Evolutionary conservation across 176 grass and related monocot genomes (phyloP).

Genomic region (Juncus effusus): DNA sequence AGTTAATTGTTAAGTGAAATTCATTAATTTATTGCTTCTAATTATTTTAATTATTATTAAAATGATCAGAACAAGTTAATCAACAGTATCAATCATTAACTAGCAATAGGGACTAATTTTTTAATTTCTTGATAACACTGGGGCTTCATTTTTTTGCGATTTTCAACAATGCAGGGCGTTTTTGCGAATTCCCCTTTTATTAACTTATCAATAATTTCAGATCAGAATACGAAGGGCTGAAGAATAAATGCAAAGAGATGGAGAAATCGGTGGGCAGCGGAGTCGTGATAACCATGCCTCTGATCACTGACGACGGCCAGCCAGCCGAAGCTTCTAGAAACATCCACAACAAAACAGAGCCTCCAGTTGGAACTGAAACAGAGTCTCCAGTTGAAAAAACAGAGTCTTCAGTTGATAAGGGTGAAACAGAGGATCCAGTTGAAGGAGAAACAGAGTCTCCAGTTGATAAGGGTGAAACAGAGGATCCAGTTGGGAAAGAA

Average conservation of each 20-base stretch:
- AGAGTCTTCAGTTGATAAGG: neutral
- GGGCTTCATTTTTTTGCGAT: too few relatives aligned
- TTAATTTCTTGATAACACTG: too few relatives aligned
- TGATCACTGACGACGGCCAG: constrained; percentile 75
- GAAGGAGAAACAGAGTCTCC: neutral
- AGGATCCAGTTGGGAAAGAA: neutral
- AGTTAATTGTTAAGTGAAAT: too few relatives aligned
- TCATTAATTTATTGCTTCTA: too few relatives aligned
- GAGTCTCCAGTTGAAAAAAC: constrained; percentile 8
- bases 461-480: constrained; percentile 2
- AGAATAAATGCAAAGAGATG: constrained; percentile 90
- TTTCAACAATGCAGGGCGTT: too few relatives aligned
- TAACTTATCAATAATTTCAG: constrained; percentile 27
- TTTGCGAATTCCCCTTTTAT: too few relatives aligned
- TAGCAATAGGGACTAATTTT: too few relatives aligned
- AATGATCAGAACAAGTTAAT: too few relatives aligned
- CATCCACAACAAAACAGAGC: constrained; percentile 11
- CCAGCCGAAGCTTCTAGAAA: constrained; percentile 40
- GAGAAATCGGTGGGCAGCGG: constrained; percentile 73
- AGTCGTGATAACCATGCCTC: constrained; percentile 68
- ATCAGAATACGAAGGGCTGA: constrained; percentile 82
- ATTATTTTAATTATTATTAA: too few relatives aligned
- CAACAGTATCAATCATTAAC: too few relatives aligned
- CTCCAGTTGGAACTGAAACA: constrained; percentile 14
- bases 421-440: neutral